Base-by-base conservation (phyloP, 345 rosid genomes). In the Acer yangbiense region DNA sequence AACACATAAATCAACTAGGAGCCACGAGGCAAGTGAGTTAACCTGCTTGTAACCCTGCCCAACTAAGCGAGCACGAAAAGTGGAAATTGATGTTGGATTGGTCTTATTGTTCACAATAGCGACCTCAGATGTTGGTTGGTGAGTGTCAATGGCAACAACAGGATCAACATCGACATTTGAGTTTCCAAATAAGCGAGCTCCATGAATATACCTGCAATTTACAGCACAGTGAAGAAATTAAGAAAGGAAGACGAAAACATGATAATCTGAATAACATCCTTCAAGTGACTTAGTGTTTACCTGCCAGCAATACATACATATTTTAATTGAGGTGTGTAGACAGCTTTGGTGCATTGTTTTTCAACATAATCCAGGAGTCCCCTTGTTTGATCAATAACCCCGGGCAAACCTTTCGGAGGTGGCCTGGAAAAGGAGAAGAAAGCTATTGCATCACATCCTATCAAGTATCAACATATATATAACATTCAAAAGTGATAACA, bases 41-140 rank as follows among this genome's bases (percentile, higher is more conserved):
- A 92, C 97, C 93, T 95, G 99, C 85, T 92, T 95, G 88, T 93
- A 95, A 17, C 98, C 97, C 83, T 93, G 99, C n/a, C 99, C 98
- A 3, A 93, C 85, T 75, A 92, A 85, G 25, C 93, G 94, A 80
- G 94, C 93, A 65, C 94, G 96, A 29, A 91, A 88, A 27, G 87
- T 55, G 43, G 81, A 64, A 17, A 41, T 57, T 58, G 88, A 27
- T 16, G 65, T 16, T 20, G 88, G 75, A 75, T 73, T 83, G 35
- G 76, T 78, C 14, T 68, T 62, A 50, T 83, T 76, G 67, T 87
- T 77, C 68, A 86, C 68, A 17, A 87, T 74, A 32, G 89, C 78
- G 32, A 88, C 83, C 72, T 90, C 94, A 17, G 88, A 74, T 35
- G 82, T 73, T 16, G 77, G 78, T 64, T 88, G 89, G 66, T 84